These are phyloP conservation scores for Diutina rugosa DNA, from an alignment of 1,139 yeast species.

Conservation along the genomic window DNA sequence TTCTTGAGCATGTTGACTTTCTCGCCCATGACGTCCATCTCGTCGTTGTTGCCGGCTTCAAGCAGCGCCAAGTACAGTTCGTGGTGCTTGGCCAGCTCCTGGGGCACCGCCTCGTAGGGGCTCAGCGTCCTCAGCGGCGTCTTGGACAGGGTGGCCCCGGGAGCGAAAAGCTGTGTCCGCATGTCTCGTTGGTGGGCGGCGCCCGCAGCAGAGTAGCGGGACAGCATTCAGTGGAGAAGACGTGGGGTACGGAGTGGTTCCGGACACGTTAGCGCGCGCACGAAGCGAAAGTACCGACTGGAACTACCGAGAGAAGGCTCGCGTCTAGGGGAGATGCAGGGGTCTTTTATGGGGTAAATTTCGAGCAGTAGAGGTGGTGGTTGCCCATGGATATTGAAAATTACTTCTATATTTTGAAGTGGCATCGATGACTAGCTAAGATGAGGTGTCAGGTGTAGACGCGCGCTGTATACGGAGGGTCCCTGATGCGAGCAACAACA, in stretches of 20 bases:
- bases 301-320: too few species aligned
- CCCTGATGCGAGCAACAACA: too few species aligned
- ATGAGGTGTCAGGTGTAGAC: too few species aligned
- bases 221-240: slow-evolving; percentile 8
- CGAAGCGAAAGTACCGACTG: too few species aligned
- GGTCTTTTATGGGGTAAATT: too few species aligned
- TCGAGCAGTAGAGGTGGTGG: too few species aligned
- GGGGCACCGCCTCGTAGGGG: slow-evolving; percentile 37
- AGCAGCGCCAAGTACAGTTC: slow-evolving; percentile 54
- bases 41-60: slow-evolving; percentile 79
- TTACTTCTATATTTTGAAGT: too few species aligned
- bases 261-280: not conserved
- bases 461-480: too few species aligned
- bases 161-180: slow-evolving; percentile 31
- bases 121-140: slow-evolving; percentile 24
- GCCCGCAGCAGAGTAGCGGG: slow-evolving; percentile 17
- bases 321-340: too few species aligned
- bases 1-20: slow-evolving; percentile 62
- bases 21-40: slow-evolving; percentile 53
- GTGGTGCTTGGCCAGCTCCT: slow-evolving; percentile 28
- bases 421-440: too few species aligned
- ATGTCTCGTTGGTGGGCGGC: slow-evolving; percentile 34
- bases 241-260: not conserved
- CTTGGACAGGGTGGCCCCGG: slow-evolving; percentile 14
- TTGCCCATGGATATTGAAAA: too few species aligned